phyloP scores from a whole-genome alignment of 2,329 filamentous ascomycete species.

The Xylaria sp. region DNA sequence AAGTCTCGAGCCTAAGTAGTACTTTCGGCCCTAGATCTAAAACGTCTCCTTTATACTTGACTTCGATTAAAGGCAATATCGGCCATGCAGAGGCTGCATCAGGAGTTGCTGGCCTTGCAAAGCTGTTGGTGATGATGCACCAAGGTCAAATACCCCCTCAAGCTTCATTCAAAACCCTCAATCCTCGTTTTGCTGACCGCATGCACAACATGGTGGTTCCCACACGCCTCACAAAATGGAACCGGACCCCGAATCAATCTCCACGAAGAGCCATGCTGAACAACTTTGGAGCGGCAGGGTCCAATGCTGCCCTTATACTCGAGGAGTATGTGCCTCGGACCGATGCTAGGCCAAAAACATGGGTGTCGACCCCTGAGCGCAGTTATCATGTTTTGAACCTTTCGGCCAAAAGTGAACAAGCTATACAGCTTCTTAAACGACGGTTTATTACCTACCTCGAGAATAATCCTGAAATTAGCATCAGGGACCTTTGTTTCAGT shows the following conservation, averaged over 20 bases:
- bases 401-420: conserved; percentile 21
- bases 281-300: conserved; percentile 37
- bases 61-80: conserved; percentile 28
- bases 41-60: conserved; percentile 2
- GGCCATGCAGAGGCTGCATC: conserved; percentile 28
- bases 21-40: conserved; percentile 5
- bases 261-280: conserved; percentile 40
- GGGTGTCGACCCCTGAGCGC: too few relatives aligned
- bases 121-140: conserved; percentile 25
- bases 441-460: background rate
- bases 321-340: conserved; percentile 25
- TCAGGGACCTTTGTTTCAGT: conserved; percentile 1
- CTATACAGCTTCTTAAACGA: background rate
- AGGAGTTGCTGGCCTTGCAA: conserved; percentile 23
- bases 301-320: conserved; percentile 37
- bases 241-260: too few relatives aligned
- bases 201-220: too few relatives aligned
- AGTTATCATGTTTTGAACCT: conserved; percentile 18
- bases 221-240: too few relatives aligned
- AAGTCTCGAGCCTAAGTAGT: conserved; percentile 19
- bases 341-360: too few relatives aligned
- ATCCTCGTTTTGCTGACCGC: conserved; percentile 6
- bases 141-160: conserved; percentile 23
- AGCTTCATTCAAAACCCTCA: conserved; percentile 20
- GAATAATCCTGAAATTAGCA: too few relatives aligned